Evolutionary conservation across 805 yeast species (phyloP).

Genomic region (Lipomyces kockii): DNA sequence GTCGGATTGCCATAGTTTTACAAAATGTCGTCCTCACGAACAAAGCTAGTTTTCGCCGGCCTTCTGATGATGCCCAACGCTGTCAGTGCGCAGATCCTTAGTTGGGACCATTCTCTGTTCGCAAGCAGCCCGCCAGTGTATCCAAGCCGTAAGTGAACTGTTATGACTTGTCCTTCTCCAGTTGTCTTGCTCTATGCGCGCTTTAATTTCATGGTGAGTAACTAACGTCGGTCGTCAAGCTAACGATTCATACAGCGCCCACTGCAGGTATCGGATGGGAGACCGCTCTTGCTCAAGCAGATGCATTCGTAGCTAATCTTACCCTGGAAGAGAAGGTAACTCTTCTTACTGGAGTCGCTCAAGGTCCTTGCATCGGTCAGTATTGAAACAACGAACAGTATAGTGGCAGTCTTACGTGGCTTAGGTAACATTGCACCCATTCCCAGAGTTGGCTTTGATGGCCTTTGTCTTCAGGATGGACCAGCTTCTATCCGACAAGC

Average conservation of each 20-base stretch:
- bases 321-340: slow-evolving; percentile 64
- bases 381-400: background rate
- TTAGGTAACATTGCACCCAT: slow-evolving; percentile 61
- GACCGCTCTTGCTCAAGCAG: slow-evolving; percentile 59
- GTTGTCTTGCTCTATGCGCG: background rate
- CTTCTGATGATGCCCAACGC: slow-evolving; percentile 24
- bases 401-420: background rate
- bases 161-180: background rate
- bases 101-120: background rate
- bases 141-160: background rate
- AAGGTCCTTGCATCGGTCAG: slow-evolving; percentile 55
- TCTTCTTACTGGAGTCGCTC: slow-evolving; percentile 63
- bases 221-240: background rate
- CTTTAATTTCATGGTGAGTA: too few relatives aligned
- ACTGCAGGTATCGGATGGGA: slow-evolving; percentile 49
- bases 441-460: slow-evolving; percentile 58
- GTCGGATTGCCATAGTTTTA: background rate
- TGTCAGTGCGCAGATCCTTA: slow-evolving; percentile 34
- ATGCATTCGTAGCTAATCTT: slow-evolving; percentile 60
- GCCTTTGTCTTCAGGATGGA: slow-evolving; percentile 64
- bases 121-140: background rate
- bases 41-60: background rate
- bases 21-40: background rate
- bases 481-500: slow-evolving; percentile 63
- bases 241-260: background rate